A percentile compares a stretch with the other conserved stretches of the same genome.
phyloP scores from a whole-genome alignment of 2,329 filamentous ascomycete species.

The Aspergillus hiratsukae region DNA sequence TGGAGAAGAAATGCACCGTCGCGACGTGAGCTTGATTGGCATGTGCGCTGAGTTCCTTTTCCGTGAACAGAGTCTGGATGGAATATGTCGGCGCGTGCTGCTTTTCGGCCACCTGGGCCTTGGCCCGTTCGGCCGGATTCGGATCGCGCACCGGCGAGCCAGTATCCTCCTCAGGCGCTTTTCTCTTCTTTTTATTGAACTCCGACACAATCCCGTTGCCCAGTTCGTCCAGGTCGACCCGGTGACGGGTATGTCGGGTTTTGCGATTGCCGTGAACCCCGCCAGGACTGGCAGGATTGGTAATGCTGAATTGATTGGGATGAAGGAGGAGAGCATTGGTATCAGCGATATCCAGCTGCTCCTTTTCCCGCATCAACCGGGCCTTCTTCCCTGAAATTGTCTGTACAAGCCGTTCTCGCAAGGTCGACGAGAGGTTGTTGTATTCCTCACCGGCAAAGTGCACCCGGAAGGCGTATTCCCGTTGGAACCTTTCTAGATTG shows the following conservation, averaged over 20 bases:
- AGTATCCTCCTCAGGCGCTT: slow-evolving; percentile 53
- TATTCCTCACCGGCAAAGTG: slow-evolving; percentile 62
- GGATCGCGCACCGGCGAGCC: slow-evolving; percentile 54
- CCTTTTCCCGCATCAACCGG: slow-evolving; percentile 59
- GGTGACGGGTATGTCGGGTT: slow-evolving; percentile 58
- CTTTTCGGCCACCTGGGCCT: slow-evolving; percentile 51
- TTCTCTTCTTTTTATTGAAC: slow-evolving; percentile 56
- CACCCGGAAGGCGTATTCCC: slow-evolving; percentile 55
- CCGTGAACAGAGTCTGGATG: slow-evolving; percentile 61
- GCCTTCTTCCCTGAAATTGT: slow-evolving; percentile 54
- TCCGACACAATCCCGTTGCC: slow-evolving; percentile 46
- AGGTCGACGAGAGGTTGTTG: slow-evolving; percentile 53
- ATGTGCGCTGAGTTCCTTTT: slow-evolving; percentile 61
- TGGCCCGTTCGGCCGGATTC: slow-evolving; percentile 50
- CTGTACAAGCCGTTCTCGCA: slow-evolving; percentile 58
- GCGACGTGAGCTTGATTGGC: slow-evolving; percentile 59
- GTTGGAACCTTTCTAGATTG: slow-evolving; percentile 52
- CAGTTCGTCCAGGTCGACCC: slow-evolving; percentile 50
- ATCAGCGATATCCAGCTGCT: slow-evolving; percentile 63
- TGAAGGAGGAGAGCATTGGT: slow-evolving; percentile 62
- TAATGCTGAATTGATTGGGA: slow-evolving; percentile 63
- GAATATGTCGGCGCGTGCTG: slow-evolving; percentile 57
- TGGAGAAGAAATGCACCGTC: slow-evolving; percentile 55
- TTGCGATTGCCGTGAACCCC: slow-evolving; percentile 58
- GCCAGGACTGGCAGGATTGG: slow-evolving; percentile 59